These are phyloP conservation scores for Verticillium albo-atrum DNA, from an alignment of 2,329 filamentous ascomycete species.

Conservation along the genomic window DNA sequence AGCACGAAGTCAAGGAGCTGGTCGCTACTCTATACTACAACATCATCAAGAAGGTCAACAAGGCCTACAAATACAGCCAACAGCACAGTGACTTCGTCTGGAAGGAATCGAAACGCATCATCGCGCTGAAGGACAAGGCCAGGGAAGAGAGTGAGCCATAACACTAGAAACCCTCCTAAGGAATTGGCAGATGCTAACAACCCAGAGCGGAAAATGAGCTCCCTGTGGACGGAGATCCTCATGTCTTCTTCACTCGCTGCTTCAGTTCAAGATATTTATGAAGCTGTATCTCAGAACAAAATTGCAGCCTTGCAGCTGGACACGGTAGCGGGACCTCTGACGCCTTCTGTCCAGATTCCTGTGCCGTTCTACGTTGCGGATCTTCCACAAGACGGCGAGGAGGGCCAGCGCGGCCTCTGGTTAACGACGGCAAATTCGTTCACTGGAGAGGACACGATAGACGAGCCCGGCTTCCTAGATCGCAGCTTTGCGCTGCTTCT, in stretches of 20 bases:
- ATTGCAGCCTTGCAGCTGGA: conserved; percentile 82
- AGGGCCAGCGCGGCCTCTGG: conserved; percentile 72
- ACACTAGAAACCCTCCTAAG: not conserved
- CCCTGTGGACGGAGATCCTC: conserved; percentile 67
- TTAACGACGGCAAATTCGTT: conserved; percentile 81
- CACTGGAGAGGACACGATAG: conserved; percentile 60
- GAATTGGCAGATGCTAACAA: conserved; percentile 7
- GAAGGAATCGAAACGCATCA: conserved; percentile 81
- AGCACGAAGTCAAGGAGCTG: conserved; percentile 70
- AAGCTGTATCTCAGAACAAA: conserved; percentile 74
- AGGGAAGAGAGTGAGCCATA: conserved; percentile 56
- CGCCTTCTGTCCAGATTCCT: conserved; percentile 61
- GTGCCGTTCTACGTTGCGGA: conserved; percentile 67
- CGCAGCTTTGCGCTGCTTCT: conserved; percentile 85
- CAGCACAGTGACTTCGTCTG: conserved; percentile 86
- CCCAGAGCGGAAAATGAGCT: conserved; percentile 54
- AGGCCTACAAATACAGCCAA: conserved; percentile 89
- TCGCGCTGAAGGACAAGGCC: conserved; percentile 76
- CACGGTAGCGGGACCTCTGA: conserved; percentile 51
- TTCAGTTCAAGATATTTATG: conserved; percentile 78
- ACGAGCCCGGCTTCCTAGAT: conserved; percentile 66
- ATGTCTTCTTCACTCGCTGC: conserved; percentile 73
- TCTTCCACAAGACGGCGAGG: conserved; percentile 64
- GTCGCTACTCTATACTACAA: conserved; percentile 78
- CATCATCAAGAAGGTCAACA: conserved; percentile 87